A percentile compares a stretch with the other conserved stretches of the same genome.
Evolutionary conservation across 371 early-diverging fungal genomes (phyloP).

Genomic region (Globomyces sp.): DNA sequence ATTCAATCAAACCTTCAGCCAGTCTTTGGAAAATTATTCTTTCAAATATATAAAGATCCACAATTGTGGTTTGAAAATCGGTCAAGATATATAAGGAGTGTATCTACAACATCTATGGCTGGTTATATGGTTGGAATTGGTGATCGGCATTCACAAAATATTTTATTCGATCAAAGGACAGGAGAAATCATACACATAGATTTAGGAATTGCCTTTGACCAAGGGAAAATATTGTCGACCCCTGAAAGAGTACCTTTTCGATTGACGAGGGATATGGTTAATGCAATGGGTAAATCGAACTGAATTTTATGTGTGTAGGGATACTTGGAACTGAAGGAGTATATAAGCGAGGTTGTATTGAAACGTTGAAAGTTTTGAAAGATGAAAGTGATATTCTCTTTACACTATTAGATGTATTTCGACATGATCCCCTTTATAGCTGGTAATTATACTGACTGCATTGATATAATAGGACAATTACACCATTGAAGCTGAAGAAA

Average conservation of each 20-base stretch:
- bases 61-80: conserved; percentile 52
- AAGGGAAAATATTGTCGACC: conserved; percentile 82
- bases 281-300: conserved; percentile 55
- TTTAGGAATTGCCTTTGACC: conserved; percentile 97
- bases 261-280: conserved; percentile 84
- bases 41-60: conserved; percentile 37
- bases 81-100: conserved; percentile 75
- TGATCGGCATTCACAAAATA: conserved; percentile 98
- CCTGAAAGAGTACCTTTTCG: conserved; percentile 98
- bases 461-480: background rate
- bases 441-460: conserved; percentile 49
- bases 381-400: conserved; percentile 76
- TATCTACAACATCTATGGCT: conserved; percentile 87
- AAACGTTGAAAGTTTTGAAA: conserved; percentile 76
- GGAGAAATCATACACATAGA: conserved; percentile 98
- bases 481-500: conserved; percentile 12
- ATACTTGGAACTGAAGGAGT: conserved; percentile 79
- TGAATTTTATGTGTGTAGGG: conserved; percentile 23
- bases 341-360: conserved; percentile 76
- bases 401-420: conserved; percentile 90
- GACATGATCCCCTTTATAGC: conserved; percentile 88
- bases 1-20: conserved; percentile 35
- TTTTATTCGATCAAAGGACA: conserved; percentile 79
- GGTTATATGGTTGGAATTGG: conserved; percentile 98
- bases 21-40: conserved; percentile 42